Evolutionary conservation across 495 filamentous ascomycete species (phyloP), one percentile per base, ranked within the genome.

Genomic region (Daldinia vernicosa): DNA sequence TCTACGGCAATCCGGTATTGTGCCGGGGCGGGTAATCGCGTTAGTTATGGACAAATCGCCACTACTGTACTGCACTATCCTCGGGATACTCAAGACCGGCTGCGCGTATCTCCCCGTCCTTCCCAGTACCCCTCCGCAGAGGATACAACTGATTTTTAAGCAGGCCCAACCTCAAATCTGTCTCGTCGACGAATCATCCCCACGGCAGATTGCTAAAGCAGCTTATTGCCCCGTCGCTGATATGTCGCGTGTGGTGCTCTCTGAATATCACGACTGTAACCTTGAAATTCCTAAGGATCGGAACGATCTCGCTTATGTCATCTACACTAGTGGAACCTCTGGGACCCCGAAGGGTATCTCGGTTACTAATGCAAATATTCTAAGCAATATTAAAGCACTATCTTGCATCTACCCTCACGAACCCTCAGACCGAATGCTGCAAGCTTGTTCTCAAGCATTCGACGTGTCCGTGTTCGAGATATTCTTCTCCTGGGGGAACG

Each of bases 391-490:
- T 9, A 79, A 86, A 22, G 80, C 82, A 6, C 79, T 95, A 12
- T 77, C 80, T 6, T 77, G 81, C 8, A 79, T 90, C 2, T 95
- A 93, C 75, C 88, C 89, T 1, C 76, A 79, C 0, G 61, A 71
- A 0, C 60, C 73, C 3, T 74, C 75, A 4, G 82, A 88, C 0
- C 84, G 85, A 30, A 77, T 94, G 24, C 77, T 96, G 3, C 92
- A 93, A 72, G 87, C 90, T 8, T 93, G 88, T 69, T 91, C 89
- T 0, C 88, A 91, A 74, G 88, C 87, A 15, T 94, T 93, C 72
- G 89, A 92, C 74, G 89, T 92, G 17, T 93, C 90, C 1, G 89
- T 95, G 1, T 93, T 93, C 69, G 92, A 94, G 67, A 90, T 93
- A 15, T 93, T 94, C 72, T 93, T 91, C 65, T 78, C 92, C 9